Conservation (phyloP, 192 early-diverging fungal species). For the Coemansia sp. region DNA sequence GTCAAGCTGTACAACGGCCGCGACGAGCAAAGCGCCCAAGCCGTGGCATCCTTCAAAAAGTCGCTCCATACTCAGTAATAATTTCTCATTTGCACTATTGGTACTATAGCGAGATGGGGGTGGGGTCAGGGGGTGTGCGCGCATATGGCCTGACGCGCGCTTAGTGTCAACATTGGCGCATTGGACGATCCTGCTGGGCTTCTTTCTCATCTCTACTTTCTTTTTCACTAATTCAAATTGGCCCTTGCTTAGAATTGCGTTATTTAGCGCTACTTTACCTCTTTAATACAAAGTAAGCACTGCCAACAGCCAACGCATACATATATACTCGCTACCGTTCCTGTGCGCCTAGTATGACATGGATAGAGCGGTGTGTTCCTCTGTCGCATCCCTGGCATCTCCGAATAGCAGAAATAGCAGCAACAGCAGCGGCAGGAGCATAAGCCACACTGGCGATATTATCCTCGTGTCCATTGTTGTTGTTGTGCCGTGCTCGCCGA, state of each 20-base stretch:
- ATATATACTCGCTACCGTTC: background rate
- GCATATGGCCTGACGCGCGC: background rate
- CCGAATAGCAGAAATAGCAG: background rate
- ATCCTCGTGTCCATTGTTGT: background rate
- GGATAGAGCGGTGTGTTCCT: background rate
- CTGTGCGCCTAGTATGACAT: background rate
- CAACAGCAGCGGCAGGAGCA: background rate
- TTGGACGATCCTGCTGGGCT: background rate
- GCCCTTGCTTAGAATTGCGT: background rate
- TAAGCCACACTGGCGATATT: background rate
- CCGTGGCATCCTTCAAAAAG: slow-evolving; percentile 1
- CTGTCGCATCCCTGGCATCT: background rate
- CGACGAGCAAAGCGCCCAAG: slow-evolving; percentile 30
- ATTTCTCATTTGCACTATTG: background rate
- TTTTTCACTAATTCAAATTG: background rate
- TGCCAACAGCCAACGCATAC: background rate
- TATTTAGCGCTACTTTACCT: background rate
- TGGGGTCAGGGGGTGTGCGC: background rate
- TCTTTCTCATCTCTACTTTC: slow-evolving; percentile 1
- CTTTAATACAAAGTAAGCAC: background rate
- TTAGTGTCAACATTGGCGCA: background rate
- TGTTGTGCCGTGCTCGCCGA: background rate
- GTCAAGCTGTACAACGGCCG: slow-evolving; percentile 51
- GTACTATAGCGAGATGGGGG: background rate
- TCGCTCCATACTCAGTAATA: background rate